A percentile compares a stretch with the other conserved stretches of the same genome.
phyloP scores from a whole-genome alignment of 2,329 filamentous ascomycete genomes.

The Daldinia sp. region DNA sequence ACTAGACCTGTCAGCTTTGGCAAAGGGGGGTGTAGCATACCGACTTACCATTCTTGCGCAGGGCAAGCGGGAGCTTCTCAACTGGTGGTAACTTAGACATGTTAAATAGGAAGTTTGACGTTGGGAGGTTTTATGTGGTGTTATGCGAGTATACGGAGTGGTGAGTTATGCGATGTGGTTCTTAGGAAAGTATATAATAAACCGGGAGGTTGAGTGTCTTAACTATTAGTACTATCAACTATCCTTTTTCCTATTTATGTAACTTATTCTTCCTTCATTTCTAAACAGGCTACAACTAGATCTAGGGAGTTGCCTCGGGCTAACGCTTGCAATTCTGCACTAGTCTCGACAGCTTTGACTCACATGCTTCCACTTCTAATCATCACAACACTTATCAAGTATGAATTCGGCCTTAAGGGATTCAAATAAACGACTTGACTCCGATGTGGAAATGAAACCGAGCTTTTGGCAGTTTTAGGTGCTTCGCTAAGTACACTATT shows the following conservation, averaged over 20 bases:
- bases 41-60: slow-evolving; percentile 64
- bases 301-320: slow-evolving; percentile 18
- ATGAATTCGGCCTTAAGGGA: slow-evolving; percentile 12
- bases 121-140: background rate
- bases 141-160: background rate
- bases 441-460: slow-evolving; percentile 1
- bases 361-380: background rate
- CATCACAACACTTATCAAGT: background rate
- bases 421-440: background rate
- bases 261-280: background rate
- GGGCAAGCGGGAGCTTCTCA: slow-evolving; percentile 63
- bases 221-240: background rate
- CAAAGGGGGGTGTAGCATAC: background rate
- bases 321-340: slow-evolving; percentile 10
- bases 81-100: slow-evolving; percentile 59
- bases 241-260: background rate
- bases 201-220: background rate
- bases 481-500: slow-evolving; percentile 24
- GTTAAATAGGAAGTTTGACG: slow-evolving; percentile 24
- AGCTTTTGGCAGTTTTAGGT: background rate
- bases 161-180: background rate
- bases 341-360: slow-evolving; percentile 8
- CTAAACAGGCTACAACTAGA: background rate
- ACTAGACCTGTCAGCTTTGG: slow-evolving; percentile 53
- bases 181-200: background rate